Percentiles rank a stretch among this genome's conserved stretches.
Evolutionary conservation across 345 rosid genomes (phyloP).

Genomic region (Ceriops zippeliana): DNA sequence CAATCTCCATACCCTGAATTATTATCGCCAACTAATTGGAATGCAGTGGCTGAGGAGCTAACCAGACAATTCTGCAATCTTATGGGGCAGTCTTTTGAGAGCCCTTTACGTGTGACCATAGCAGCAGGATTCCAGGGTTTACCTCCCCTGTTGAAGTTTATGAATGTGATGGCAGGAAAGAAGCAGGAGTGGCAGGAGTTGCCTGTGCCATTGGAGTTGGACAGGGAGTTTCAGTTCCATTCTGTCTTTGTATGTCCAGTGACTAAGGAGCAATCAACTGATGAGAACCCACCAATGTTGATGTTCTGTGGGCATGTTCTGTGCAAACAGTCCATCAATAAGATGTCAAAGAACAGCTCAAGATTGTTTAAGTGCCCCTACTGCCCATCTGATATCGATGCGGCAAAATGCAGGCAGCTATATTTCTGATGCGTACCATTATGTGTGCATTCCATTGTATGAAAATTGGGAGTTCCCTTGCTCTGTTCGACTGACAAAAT

Average conservation of each 20-base stretch:
- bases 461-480: neutral
- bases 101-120: conserved; percentile 46
- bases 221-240: conserved; percentile 57
- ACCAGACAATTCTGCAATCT: conserved; percentile 50
- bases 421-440: conserved; percentile 37
- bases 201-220: conserved; percentile 61
- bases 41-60: conserved; percentile 36
- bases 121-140: conserved; percentile 59
- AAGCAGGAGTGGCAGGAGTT: conserved; percentile 62
- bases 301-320: conserved; percentile 68
- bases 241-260: conserved; percentile 69
- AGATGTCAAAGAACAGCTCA: conserved; percentile 49
- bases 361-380: conserved; percentile 56
- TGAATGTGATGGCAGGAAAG: conserved; percentile 57
- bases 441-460: conserved; percentile 19
- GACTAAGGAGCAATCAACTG: conserved; percentile 58
- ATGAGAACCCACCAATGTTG: conserved; percentile 70
- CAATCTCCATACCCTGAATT: conserved; percentile 46
- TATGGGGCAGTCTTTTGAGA: conserved; percentile 46
- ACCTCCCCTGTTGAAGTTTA: conserved; percentile 55
- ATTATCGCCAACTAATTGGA: conserved; percentile 44
- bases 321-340: conserved; percentile 52
- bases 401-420: conserved; percentile 45
- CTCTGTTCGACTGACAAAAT: neutral
- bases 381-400: conserved; percentile 47